Conservation (phyloP, 768 basidiomycete genomes). For the Leucocoprinus leucothites region DNA sequence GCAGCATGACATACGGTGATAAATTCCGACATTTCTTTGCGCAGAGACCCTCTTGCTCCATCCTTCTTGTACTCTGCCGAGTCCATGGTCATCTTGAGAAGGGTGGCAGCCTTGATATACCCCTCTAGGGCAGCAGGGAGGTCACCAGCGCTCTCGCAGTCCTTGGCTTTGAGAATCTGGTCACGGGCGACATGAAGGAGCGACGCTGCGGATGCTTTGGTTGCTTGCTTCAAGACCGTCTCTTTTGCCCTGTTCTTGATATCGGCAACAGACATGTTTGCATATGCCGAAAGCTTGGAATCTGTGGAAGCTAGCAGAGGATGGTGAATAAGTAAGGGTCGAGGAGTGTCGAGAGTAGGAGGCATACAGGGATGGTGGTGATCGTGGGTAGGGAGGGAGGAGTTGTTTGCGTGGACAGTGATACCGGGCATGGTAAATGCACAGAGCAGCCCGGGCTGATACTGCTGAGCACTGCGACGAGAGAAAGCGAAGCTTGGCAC, state of each 20-base stretch:
- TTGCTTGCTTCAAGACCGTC: constrained; percentile 46
- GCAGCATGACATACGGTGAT: constrained; percentile 46
- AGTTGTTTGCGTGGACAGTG: constrained; percentile 20
- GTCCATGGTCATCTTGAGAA: constrained; percentile 57
- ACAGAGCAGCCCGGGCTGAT: neutral
- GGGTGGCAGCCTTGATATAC: constrained; percentile 58
- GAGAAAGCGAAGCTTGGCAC: neutral
- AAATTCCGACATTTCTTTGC: constrained; percentile 64
- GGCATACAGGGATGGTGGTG: constrained; percentile 6
- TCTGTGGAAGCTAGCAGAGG: constrained; percentile 12
- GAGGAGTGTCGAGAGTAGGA: neutral
- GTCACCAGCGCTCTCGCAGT: constrained; percentile 54
- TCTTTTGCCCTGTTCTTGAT: constrained; percentile 45
- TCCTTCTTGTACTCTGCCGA: constrained; percentile 56
- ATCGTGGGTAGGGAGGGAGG: constrained; percentile 15
- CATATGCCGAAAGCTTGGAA: constrained; percentile 22
- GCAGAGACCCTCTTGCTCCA: constrained; percentile 42
- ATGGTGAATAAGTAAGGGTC: neutral
- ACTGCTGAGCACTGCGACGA: neutral
- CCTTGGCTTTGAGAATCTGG: constrained; percentile 52
- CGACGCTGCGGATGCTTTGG: constrained; percentile 55
- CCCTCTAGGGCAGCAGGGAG: constrained; percentile 57
- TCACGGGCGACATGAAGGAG: constrained; percentile 62
- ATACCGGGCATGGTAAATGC: constrained; percentile 25
- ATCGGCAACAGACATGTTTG: constrained; percentile 36